Percentiles rank a stretch among this genome's conserved stretches.
phyloP scores from a whole-genome alignment of 768 basidiomycete species.

The Termitomyces sp. region DNA sequence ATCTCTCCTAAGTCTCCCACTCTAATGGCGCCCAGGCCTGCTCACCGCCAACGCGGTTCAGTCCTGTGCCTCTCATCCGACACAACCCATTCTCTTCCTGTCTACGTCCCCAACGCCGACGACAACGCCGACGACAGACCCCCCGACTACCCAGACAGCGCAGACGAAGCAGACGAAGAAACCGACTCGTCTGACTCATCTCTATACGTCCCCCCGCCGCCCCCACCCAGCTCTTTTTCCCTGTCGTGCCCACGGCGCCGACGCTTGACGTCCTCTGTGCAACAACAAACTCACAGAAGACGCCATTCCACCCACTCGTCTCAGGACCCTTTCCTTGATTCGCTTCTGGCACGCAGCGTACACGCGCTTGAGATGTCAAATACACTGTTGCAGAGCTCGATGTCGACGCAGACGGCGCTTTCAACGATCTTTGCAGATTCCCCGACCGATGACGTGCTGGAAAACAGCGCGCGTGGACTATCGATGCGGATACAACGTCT shows the following conservation, averaged over 20 bases:
- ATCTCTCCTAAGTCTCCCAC: not conserved
- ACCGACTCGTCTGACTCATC: constrained; percentile 52
- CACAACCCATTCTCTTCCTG: constrained; percentile 57
- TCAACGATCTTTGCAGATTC: constrained; percentile 47
- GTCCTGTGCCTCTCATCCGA: constrained; percentile 61
- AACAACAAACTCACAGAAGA: constrained; percentile 18
- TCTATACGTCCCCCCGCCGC: constrained; percentile 24
- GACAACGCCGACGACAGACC: constrained; percentile 62
- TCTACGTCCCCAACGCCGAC: constrained; percentile 48
- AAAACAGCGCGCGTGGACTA: constrained; percentile 49
- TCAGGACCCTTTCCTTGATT: constrained; percentile 62
- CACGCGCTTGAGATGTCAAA: constrained; percentile 88
- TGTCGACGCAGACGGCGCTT: constrained; percentile 61
- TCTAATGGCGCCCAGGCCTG: constrained; percentile 25
- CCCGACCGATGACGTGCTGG: constrained; percentile 42
- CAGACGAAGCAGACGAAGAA: constrained; percentile 77
- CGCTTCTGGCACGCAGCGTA: constrained; percentile 78
- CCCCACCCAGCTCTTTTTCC: constrained; percentile 27
- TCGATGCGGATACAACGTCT: constrained; percentile 47
- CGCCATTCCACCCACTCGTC: constrained; percentile 26
- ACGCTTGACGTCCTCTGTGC: constrained; percentile 17
- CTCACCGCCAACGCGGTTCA: constrained; percentile 51
- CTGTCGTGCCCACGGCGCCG: constrained; percentile 33
- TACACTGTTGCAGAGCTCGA: constrained; percentile 68
- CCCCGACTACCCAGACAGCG: constrained; percentile 75